Conservation (phyloP, 176 grass and related monocot species). For the Alloteropsis semialata region DNA sequence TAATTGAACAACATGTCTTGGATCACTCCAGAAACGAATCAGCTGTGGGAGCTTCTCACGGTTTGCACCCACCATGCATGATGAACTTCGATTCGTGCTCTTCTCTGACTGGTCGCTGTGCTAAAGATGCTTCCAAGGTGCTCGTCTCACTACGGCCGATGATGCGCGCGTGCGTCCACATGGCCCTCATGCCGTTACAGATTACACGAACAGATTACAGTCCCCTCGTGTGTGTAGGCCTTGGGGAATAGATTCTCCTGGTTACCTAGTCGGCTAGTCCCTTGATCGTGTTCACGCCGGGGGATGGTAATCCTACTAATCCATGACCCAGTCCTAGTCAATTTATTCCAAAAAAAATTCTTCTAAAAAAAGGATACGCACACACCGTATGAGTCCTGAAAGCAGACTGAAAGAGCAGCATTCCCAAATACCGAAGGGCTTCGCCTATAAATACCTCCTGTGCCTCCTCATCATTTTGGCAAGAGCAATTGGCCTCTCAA, state of each 20-base stretch:
- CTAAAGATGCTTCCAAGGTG: neutral
- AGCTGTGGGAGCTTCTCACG: neutral
- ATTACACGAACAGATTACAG: too few species aligned
- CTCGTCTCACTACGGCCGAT: neutral
- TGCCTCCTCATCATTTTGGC: neutral
- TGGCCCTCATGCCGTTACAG: neutral
- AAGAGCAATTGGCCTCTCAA: neutral
- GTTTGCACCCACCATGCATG: neutral
- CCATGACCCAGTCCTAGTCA: neutral
- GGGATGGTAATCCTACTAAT: neutral
- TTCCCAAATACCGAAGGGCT: neutral
- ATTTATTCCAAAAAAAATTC: neutral
- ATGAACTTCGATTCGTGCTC: neutral
- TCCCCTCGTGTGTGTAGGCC: neutral
- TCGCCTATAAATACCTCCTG: conserved; percentile 27
- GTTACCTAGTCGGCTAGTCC: too few species aligned
- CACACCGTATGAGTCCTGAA: neutral
- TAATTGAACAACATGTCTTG: neutral
- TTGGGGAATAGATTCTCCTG: neutral
- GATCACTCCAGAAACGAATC: neutral
- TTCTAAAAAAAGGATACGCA: neutral
- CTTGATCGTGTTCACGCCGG: neutral
- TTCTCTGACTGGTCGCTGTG: neutral
- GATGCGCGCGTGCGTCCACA: neutral
- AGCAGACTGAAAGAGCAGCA: neutral